These are phyloP conservation scores for Eragrostis nindensis DNA, from an alignment of 176 grass and related monocot genomes.

Conservation along the genomic window DNA sequence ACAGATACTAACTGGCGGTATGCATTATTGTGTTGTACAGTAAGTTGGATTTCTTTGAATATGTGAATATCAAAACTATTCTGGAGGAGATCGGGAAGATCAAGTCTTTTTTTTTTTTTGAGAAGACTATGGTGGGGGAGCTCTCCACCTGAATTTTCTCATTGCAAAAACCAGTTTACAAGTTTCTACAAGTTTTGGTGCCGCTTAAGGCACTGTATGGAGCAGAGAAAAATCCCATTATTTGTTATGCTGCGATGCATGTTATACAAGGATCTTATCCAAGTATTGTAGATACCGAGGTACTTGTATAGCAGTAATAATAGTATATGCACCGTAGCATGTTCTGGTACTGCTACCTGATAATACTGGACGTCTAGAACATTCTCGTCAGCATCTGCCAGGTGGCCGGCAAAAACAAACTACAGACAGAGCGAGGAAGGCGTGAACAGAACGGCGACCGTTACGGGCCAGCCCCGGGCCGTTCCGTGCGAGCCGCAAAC, in stretches of 20 bases:
- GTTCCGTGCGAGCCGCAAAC: slow-evolving; percentile 25
- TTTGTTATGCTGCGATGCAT: neutral
- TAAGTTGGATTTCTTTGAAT: too few relatives aligned
- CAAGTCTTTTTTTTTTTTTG: too few relatives aligned
- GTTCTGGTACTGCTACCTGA: neutral
- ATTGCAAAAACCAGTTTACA: too few relatives aligned
- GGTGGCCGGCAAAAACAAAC: neutral
- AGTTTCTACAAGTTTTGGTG: too few relatives aligned
- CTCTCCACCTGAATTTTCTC: too few relatives aligned
- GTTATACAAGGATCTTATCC: neutral
- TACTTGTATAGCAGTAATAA: neutral
- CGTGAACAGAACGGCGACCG: slow-evolving; percentile 13
- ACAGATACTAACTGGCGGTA: too few relatives aligned
- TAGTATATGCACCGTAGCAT: neutral
- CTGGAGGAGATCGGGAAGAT: too few relatives aligned
- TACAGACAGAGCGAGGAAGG: neutral
- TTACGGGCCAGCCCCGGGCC: neutral
- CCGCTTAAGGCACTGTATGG: too few relatives aligned
- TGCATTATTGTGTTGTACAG: too few relatives aligned
- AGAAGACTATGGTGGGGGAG: too few relatives aligned
- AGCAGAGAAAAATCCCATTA: too few relatives aligned
- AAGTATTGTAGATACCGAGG: neutral
- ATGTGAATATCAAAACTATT: too few relatives aligned
- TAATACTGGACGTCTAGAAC: slow-evolving; percentile 21
- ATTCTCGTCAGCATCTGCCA: slow-evolving; percentile 11